phyloP scores from a whole-genome alignment of 768 basidiomycete species.

The Kwoniella heveanensis region DNA sequence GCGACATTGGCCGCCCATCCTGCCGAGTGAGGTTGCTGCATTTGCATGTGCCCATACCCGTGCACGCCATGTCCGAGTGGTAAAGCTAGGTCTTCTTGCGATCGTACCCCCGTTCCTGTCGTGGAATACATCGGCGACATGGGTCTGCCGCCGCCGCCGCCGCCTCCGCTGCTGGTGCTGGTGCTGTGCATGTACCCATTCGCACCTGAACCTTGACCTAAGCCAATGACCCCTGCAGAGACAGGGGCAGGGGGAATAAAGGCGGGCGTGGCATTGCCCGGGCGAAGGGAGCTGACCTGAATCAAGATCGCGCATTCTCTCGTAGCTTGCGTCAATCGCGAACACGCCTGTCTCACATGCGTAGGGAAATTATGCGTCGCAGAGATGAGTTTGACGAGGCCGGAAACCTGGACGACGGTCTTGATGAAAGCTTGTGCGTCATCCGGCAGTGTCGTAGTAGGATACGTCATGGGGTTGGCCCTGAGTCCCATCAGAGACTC shows the following conservation, averaged over 20 bases:
- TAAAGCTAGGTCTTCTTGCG: slow-evolving; percentile 25
- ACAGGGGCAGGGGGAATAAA: slow-evolving; percentile 8
- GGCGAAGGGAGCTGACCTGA: slow-evolving; percentile 79
- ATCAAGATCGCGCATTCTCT: slow-evolving; percentile 84
- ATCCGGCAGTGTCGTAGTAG: slow-evolving; percentile 69
- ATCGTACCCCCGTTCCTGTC: slow-evolving; percentile 6
- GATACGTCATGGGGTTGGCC: slow-evolving; percentile 62
- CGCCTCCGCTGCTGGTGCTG: no score
- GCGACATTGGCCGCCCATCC: slow-evolving; percentile 20
- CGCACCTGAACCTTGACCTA: no score
- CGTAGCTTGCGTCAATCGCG: slow-evolving; percentile 76
- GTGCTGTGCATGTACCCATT: no score
- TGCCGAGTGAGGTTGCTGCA: slow-evolving; percentile 19
- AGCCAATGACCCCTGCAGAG: slow-evolving; percentile 7
- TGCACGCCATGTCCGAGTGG: neutral
- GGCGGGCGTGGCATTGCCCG: slow-evolving; percentile 45
- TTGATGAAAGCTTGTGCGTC: slow-evolving; percentile 80
- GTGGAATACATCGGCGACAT: slow-evolving; percentile 14
- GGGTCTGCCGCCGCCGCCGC: slow-evolving; percentile 14
- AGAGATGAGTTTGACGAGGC: slow-evolving; percentile 66
- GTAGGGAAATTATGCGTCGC: slow-evolving; percentile 64
- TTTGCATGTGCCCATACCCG: neutral
- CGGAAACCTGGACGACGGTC: slow-evolving; percentile 77
- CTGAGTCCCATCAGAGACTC: slow-evolving; percentile 65
- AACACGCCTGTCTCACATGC: slow-evolving; percentile 69